These are phyloP conservation scores for Tuber umbilicatum DNA, from an alignment of 495 filamentous ascomycete genomes.

Conservation along the genomic window DNA sequence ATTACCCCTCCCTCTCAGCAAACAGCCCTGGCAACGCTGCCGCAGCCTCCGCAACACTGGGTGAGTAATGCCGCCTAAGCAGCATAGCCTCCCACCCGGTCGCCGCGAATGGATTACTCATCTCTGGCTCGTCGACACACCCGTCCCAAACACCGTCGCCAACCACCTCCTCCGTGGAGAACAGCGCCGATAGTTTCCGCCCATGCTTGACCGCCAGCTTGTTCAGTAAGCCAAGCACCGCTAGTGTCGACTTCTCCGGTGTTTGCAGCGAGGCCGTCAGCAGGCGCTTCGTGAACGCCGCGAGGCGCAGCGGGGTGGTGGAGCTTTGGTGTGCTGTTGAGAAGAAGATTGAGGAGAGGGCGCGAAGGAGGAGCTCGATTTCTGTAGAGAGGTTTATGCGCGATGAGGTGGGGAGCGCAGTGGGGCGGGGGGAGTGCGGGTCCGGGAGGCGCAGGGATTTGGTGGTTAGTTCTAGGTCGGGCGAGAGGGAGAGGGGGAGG, in stretches of 20 bases:
- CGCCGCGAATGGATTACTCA: slow-evolving; percentile 78
- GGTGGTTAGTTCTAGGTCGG: slow-evolving; percentile 76
- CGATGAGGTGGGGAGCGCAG: slow-evolving; percentile 46
- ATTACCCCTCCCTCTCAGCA: background rate
- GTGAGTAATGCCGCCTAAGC: slow-evolving; percentile 74
- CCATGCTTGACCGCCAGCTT: slow-evolving; percentile 68
- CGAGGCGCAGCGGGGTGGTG: slow-evolving; percentile 71
- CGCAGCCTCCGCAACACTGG: slow-evolving; percentile 72
- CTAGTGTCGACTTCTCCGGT: slow-evolving; percentile 78
- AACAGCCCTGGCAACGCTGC: slow-evolving; percentile 61
- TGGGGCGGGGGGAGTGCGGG: slow-evolving; percentile 49
- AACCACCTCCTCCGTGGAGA: slow-evolving; percentile 83
- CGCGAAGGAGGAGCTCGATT: slow-evolving; percentile 79
- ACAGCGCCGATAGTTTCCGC: slow-evolving; percentile 62
- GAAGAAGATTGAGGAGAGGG: slow-evolving; percentile 67
- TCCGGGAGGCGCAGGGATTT: slow-evolving; percentile 76
- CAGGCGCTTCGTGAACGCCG: slow-evolving; percentile 87
- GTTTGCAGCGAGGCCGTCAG: slow-evolving; percentile 72
- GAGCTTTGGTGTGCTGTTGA: slow-evolving; percentile 54
- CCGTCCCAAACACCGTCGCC: slow-evolving; percentile 61
- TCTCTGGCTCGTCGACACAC: slow-evolving; percentile 56
- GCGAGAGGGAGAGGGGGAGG: slow-evolving; percentile 64
- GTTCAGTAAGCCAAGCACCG: slow-evolving; percentile 64
- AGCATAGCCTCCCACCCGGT: slow-evolving; percentile 94
- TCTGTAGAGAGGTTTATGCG: slow-evolving; percentile 87